Conservation (phyloP, 225 moss, liverwort and hornwort species). For the Asterella californica region DNA sequence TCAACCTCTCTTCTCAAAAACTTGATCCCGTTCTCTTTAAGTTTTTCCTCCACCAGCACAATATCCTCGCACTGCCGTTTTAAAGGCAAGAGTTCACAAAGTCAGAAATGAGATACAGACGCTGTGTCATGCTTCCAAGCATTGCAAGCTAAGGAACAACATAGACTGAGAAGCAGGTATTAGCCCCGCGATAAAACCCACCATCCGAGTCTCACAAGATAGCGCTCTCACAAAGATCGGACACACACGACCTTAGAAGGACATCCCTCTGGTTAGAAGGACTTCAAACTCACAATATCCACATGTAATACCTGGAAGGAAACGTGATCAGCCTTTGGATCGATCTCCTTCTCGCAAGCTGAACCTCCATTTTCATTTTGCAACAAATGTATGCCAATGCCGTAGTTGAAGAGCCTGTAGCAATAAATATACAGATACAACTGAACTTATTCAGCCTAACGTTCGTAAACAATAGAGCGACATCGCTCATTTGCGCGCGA, state of each 20-base stretch:
- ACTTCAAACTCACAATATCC: neutral
- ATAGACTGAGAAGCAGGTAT: neutral
- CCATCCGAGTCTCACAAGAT: neutral
- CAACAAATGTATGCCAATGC: slow-evolving; percentile 76
- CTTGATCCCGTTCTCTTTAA: slow-evolving; percentile 55
- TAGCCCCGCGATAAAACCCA: neutral
- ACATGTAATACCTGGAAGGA: slow-evolving; percentile 63
- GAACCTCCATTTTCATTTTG: slow-evolving; percentile 51
- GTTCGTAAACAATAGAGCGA: neutral
- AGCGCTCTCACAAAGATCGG: too few species aligned
- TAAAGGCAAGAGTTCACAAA: neutral
- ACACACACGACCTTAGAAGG: too few species aligned
- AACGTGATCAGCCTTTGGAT: slow-evolving; percentile 70
- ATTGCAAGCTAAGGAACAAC: neutral
- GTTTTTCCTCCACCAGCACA: slow-evolving; percentile 42
- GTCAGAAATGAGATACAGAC: neutral
- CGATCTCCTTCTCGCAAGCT: slow-evolving; percentile 51
- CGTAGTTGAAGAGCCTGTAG: slow-evolving; percentile 78
- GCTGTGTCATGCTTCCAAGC: neutral
- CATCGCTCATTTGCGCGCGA: neutral
- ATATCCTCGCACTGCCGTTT: slow-evolving; percentile 55
- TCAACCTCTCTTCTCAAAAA: slow-evolving; percentile 38
- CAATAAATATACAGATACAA: too few species aligned
- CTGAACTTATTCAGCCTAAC: neutral
- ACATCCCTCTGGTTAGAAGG: too few species aligned